A percentile compares a stretch with the other conserved stretches of the same genome.
These are phyloP conservation scores for Phyllosticta citrichinensis DNA, from an alignment of 2,329 filamentous ascomycete species.

Conservation along the genomic window DNA sequence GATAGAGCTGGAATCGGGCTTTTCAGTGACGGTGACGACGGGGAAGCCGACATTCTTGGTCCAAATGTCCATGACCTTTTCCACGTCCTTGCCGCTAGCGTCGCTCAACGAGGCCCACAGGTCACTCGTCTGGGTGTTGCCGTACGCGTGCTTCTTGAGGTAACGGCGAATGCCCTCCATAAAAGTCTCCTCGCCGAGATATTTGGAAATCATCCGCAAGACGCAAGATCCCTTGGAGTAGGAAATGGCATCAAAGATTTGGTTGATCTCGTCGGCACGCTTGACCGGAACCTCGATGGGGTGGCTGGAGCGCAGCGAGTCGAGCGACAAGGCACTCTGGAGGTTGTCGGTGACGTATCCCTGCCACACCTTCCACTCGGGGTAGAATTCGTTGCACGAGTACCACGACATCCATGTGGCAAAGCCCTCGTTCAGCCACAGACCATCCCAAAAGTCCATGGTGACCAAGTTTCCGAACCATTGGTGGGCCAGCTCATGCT, in stretches of 20 bases:
- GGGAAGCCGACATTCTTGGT: slow-evolving; percentile 94
- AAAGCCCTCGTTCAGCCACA: slow-evolving; percentile 93
- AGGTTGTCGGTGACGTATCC: slow-evolving; percentile 89
- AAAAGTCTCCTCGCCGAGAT: slow-evolving; percentile 85
- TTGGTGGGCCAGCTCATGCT: slow-evolving; percentile 94
- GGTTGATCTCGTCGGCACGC: slow-evolving; percentile 90
- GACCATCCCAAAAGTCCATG: slow-evolving; percentile 97
- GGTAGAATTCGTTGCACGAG: slow-evolving; percentile 88
- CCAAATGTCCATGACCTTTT: slow-evolving; percentile 89
- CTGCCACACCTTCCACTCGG: slow-evolving; percentile 98
- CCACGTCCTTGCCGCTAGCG: slow-evolving; percentile 83
- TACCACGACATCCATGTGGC: slow-evolving; percentile 93
- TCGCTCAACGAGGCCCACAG: slow-evolving; percentile 81
- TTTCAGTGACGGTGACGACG: slow-evolving; percentile 76
- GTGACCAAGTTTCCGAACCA: slow-evolving; percentile 98
- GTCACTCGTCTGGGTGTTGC: slow-evolving; percentile 84
- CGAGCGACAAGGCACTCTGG: slow-evolving; percentile 75
- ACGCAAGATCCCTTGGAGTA: slow-evolving; percentile 97
- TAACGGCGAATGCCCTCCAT: slow-evolving; percentile 85
- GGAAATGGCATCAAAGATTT: slow-evolving; percentile 96
- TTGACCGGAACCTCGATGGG: slow-evolving; percentile 95
- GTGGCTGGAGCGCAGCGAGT: slow-evolving; percentile 88
- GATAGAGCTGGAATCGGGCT: slow-evolving; percentile 60
- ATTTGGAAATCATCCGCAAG: slow-evolving; percentile 92
- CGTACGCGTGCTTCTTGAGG: slow-evolving; percentile 92